Evolutionary conservation across 306 rosid genomes (phyloP).

Genomic region (Corylus heterophylla): DNA sequence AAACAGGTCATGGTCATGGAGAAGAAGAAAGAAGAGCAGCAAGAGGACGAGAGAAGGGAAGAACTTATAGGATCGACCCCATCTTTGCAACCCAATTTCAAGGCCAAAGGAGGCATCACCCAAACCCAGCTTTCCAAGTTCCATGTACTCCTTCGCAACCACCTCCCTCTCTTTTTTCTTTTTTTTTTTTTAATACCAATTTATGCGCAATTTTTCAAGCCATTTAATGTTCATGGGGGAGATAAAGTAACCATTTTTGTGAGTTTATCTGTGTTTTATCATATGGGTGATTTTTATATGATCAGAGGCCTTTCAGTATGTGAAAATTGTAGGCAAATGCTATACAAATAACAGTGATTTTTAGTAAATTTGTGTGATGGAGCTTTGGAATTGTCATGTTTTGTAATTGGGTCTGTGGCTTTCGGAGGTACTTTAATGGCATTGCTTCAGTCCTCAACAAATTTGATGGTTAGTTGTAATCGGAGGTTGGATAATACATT

Average conservation of each 20-base stretch:
- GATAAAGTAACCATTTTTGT: background rate
- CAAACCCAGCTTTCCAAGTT: conserved; percentile 57
- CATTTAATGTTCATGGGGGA: background rate
- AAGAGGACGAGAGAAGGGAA: conserved; percentile 60
- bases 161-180: background rate
- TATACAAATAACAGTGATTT: background rate
- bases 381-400: background rate
- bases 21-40: conserved; percentile 28
- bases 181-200: background rate
- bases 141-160: conserved; percentile 32
- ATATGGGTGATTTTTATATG: conserved; percentile 3
- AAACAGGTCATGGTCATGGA: conserved; percentile 23
- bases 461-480: background rate
- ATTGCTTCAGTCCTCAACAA: background rate
- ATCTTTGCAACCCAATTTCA: conserved; percentile 53
- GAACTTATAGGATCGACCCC: conserved; percentile 61
- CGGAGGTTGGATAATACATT: background rate
- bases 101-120: conserved; percentile 45
- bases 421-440: background rate
- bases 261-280: background rate
- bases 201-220: background rate
- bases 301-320: background rate
- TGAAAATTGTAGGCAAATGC: background rate
- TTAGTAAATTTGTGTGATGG: too few species aligned
- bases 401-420: background rate